Conservation (phyloP, 83 land plant species). For the Diphasiastrum complanatum region DNA sequence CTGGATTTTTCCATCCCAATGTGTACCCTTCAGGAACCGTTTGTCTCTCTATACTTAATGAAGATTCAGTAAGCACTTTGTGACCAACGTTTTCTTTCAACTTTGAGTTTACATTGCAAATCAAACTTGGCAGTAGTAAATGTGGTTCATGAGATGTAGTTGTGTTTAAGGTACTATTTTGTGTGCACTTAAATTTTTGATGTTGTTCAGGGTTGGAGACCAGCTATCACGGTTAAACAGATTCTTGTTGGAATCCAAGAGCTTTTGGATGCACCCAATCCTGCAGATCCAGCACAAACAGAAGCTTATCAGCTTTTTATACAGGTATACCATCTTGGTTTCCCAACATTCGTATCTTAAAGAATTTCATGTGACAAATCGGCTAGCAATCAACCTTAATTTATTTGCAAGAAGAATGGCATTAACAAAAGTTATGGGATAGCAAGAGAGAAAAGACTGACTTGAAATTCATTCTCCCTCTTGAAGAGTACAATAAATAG, state of each 20-base stretch:
- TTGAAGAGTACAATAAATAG: too few species aligned
- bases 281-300: slow-evolving; percentile 70
- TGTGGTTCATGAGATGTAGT: neutral
- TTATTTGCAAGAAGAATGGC: too few species aligned
- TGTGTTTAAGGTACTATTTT: neutral
- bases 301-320: slow-evolving; percentile 66
- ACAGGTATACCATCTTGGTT: slow-evolving; percentile 42
- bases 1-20: slow-evolving; percentile 77
- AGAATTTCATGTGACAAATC: too few species aligned
- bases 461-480: too few species aligned
- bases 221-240: slow-evolving; percentile 85
- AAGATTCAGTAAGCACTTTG: slow-evolving; percentile 58
- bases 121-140: neutral
- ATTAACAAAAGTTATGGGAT: too few species aligned
- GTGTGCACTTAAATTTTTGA: neutral
- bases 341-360: too few species aligned
- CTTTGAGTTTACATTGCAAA: neutral
- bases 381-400: too few species aligned
- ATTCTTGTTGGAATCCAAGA: slow-evolving; percentile 79
- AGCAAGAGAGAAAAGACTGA: too few species aligned
- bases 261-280: slow-evolving; percentile 69
- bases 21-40: slow-evolving; percentile 91
- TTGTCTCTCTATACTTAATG: slow-evolving; percentile 82
- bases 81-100: neutral
- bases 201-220: slow-evolving; percentile 70